Evolutionary conservation across 306 rosid species (phyloP).

Genomic region (Cicer arietinum): DNA sequence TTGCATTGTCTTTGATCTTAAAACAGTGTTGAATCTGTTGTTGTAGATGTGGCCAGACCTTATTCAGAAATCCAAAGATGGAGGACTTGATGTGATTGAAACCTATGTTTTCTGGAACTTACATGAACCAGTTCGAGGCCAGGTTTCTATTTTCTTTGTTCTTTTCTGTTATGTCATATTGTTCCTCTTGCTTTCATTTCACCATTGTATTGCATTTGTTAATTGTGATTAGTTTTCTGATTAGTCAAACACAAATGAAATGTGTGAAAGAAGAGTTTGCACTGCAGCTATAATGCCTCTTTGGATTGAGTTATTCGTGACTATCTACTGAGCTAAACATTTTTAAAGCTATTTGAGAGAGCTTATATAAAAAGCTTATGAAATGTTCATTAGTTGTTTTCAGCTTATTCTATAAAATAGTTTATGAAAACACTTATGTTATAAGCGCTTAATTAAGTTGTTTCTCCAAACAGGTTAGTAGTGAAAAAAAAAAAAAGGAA

Average conservation of each 20-base stretch:
- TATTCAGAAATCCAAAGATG: slow-evolving; percentile 89
- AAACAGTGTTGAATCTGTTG: slow-evolving; percentile 29
- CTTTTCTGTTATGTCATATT: background rate
- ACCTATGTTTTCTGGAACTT: slow-evolving; percentile 94
- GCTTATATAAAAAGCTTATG: too few relatives aligned
- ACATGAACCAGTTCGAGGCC: slow-evolving; percentile 82
- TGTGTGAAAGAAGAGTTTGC: background rate
- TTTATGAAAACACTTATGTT: too few relatives aligned
- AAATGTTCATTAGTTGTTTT: too few relatives aligned
- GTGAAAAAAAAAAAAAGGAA: background rate
- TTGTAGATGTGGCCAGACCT: slow-evolving; percentile 98
- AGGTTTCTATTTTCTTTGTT: slow-evolving; percentile 62
- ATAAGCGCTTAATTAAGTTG: too few relatives aligned
- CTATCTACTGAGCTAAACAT: too few relatives aligned
- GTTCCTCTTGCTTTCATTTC: background rate
- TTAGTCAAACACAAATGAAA: background rate
- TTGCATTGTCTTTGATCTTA: slow-evolving; percentile 18
- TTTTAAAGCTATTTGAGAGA: too few relatives aligned
- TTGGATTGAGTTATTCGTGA: too few relatives aligned
- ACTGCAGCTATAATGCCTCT: background rate
- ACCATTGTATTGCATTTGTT: slow-evolving; percentile 26
- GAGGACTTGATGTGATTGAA: slow-evolving; percentile 95
- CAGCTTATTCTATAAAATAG: too few relatives aligned
- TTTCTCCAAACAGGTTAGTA: background rate
- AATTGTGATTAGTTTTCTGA: background rate